Evolutionary conservation across 2,329 filamentous ascomycete genomes (phyloP).

Genomic region (Neofusicoccum cordaticola): DNA sequence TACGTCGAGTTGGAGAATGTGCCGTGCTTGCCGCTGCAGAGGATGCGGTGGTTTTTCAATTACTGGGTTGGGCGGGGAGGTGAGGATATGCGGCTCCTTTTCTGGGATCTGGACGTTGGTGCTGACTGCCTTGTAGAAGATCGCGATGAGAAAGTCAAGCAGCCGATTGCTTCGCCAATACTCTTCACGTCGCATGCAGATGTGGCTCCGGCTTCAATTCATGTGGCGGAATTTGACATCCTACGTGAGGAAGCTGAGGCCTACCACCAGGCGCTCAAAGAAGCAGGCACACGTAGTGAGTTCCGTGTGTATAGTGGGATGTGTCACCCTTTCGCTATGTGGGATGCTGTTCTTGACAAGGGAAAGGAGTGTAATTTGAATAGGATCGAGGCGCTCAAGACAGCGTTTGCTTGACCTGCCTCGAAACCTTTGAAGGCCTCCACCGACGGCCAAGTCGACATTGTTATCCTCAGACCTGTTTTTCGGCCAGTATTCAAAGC

Average conservation of each 20-base stretch:
- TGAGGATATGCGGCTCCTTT: no score
- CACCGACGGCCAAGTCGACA: no score
- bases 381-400: neutral
- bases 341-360: neutral
- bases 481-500: no score
- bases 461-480: no score
- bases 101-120: neutral
- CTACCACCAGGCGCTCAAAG: conserved; percentile 21
- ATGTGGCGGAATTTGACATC: conserved; percentile 34
- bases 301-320: conserved; percentile 9
- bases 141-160: neutral
- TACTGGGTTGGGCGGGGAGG: neutral
- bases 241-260: conserved; percentile 33
- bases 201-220: conserved; percentile 25
- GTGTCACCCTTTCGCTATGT: neutral
- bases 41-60: neutral
- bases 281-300: conserved; percentile 7
- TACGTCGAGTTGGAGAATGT: neutral
- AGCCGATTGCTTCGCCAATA: neutral
- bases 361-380: neutral
- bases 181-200: neutral
- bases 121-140: neutral
- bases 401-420: neutral
- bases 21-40: neutral
- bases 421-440: no score